Evolutionary conservation across 2,329 filamentous ascomycete genomes (phyloP).

Genomic region (Epichloe uncinata): DNA sequence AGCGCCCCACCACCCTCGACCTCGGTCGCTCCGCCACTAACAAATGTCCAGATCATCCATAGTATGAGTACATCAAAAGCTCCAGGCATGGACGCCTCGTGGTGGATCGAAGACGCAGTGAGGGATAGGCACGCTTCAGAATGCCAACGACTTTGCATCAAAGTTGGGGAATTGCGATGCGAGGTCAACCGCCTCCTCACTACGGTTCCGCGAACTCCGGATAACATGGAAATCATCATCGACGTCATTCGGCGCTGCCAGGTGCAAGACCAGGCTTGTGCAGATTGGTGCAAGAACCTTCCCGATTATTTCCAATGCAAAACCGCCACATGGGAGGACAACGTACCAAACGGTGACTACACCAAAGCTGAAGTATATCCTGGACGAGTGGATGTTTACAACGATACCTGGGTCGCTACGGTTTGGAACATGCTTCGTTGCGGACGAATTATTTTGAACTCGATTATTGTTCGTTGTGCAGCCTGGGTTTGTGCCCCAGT

Average conservation of each 20-base stretch:
- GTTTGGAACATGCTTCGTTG: slow-evolving; percentile 43
- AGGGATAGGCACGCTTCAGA: slow-evolving; percentile 34
- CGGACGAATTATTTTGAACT: slow-evolving; percentile 39
- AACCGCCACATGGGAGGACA: slow-evolving; percentile 44
- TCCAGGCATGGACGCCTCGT: slow-evolving; percentile 41
- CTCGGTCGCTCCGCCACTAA: slow-evolving; percentile 1
- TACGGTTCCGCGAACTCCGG: slow-evolving; percentile 30
- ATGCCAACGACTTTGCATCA: slow-evolving; percentile 39
- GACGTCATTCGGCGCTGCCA: slow-evolving; percentile 39
- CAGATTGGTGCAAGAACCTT: slow-evolving; percentile 36
- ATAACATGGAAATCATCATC: slow-evolving; percentile 36
- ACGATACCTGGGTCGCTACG: slow-evolving; percentile 44
- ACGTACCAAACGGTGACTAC: slow-evolving; percentile 38
- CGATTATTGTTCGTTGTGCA: slow-evolving; percentile 42
- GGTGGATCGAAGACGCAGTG: slow-evolving; percentile 44
- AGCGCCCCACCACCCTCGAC: background rate
- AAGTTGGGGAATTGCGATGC: slow-evolving; percentile 40
- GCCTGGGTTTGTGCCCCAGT: slow-evolving; percentile 47
- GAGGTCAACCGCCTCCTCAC: slow-evolving; percentile 38
- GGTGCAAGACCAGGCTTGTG: slow-evolving; percentile 36
- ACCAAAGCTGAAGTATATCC: slow-evolving; percentile 42
- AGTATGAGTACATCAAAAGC: slow-evolving; percentile 38
- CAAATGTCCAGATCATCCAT: slow-evolving; percentile 35
- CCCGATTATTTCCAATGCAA: slow-evolving; percentile 37
- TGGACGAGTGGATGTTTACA: slow-evolving; percentile 45